Percentiles rank a stretch among this genome's conserved stretches.
Evolutionary conservation across 352 stramenopile species (phyloP).

Genomic region (Plasmopara viticola): DNA sequence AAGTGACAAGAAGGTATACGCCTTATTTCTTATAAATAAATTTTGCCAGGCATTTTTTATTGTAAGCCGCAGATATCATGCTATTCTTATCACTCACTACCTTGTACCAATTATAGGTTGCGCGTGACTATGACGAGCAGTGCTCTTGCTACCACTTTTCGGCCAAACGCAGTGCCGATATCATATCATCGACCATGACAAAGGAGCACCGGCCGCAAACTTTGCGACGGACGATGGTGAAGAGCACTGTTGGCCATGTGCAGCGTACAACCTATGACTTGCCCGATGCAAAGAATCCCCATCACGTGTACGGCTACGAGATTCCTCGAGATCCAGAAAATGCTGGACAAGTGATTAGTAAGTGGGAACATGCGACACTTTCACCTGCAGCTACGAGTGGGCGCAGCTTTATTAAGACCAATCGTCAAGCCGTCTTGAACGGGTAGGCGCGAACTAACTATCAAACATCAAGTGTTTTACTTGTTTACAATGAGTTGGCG

Average conservation of each 20-base stretch:
- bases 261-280: constrained; percentile 60
- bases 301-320: constrained; percentile 65
- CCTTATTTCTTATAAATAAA: too few species aligned
- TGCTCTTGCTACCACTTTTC: constrained; percentile 2
- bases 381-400: constrained; percentile 52
- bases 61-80: not conserved
- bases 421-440: constrained; percentile 53
- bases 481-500: not conserved
- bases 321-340: constrained; percentile 63
- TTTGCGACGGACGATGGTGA: constrained; percentile 79
- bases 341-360: constrained; percentile 66
- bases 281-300: constrained; percentile 49
- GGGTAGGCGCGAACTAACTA: constrained; percentile 22
- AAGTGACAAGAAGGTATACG: not conserved
- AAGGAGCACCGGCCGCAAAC: constrained; percentile 29
- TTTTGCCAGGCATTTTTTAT: too few species aligned
- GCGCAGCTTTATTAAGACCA: constrained; percentile 78
- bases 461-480: not conserved
- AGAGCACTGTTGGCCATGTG: constrained; percentile 64
- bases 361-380: constrained; percentile 60
- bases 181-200: constrained; percentile 7
- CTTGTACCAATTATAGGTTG: constrained; percentile 8
- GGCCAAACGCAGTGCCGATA: not conserved
- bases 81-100: constrained; percentile 8
- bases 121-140: not conserved